Conservation (phyloP, 192 early-diverging fungal genomes). For the Coemansia sp. region DNA sequence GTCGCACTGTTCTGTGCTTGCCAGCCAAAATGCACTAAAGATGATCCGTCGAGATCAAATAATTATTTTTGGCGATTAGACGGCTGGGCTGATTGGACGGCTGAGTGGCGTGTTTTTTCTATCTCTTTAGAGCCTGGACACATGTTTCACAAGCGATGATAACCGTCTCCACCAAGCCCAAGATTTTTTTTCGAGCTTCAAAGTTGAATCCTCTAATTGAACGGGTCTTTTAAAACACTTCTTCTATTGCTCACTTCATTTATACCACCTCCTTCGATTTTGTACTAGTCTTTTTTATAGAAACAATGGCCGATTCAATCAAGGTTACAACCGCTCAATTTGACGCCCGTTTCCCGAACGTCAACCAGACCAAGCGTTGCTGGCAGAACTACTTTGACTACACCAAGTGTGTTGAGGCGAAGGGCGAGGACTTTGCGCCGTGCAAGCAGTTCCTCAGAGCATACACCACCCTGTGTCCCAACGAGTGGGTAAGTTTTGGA, state of each 20-base stretch:
- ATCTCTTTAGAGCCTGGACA: too few relatives aligned
- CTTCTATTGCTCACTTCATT: neutral
- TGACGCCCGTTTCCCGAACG: slow-evolving; percentile 89
- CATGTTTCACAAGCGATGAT: too few relatives aligned
- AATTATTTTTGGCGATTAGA: neutral
- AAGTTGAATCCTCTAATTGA: neutral
- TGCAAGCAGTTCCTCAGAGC: slow-evolving; percentile 89
- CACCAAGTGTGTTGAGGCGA: slow-evolving; percentile 84
- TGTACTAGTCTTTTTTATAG: neutral
- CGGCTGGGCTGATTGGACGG: neutral
- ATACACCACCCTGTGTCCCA: slow-evolving; percentile 88
- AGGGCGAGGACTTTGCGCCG: slow-evolving; percentile 93
- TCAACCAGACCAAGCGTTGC: slow-evolving; percentile 99
- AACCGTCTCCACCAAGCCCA: too few relatives aligned
- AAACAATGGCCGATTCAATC: slow-evolving; percentile 28
- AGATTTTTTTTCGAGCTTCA: neutral
- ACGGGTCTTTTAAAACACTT: neutral
- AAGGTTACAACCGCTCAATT: slow-evolving; percentile 49
- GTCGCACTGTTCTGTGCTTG: too few relatives aligned
- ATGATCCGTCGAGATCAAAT: neutral
- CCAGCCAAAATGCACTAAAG: too few relatives aligned
- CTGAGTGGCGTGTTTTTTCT: too few relatives aligned
- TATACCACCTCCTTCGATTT: neutral
- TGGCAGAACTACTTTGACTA: slow-evolving; percentile 99
- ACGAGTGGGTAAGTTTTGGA: slow-evolving; percentile 77